A percentile compares a stretch with the other conserved stretches of the same genome.
Evolutionary conservation across 2,329 filamentous ascomycete genomes (phyloP).

Genomic region (Hymenoscyphus repandus): DNA sequence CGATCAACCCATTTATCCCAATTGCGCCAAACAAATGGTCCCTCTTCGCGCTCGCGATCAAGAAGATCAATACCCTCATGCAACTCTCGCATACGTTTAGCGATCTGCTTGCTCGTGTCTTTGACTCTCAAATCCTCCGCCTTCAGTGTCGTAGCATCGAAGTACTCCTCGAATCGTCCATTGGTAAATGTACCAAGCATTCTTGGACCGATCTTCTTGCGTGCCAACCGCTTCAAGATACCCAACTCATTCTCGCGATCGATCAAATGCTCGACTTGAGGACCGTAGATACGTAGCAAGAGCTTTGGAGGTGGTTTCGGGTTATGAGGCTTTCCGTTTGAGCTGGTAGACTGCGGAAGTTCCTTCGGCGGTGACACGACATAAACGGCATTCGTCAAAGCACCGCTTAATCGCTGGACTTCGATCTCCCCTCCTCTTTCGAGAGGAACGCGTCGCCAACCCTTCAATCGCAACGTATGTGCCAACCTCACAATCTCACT

Average conservation of each 20-base stretch:
- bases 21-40: slow-evolving; percentile 82
- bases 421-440: slow-evolving; percentile 63
- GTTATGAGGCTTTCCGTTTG: slow-evolving; percentile 27
- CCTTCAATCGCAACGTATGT: slow-evolving; percentile 84
- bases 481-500: slow-evolving; percentile 83
- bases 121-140: slow-evolving; percentile 70
- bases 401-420: slow-evolving; percentile 78
- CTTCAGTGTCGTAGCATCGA: slow-evolving; percentile 78
- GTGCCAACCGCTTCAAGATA: slow-evolving; percentile 77
- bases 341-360: slow-evolving; percentile 25
- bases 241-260: slow-evolving; percentile 85
- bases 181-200: slow-evolving; percentile 90
- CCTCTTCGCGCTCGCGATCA: slow-evolving; percentile 68
- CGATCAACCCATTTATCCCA: slow-evolving; percentile 71
- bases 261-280: slow-evolving; percentile 92
- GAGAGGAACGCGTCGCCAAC: slow-evolving; percentile 79
- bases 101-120: slow-evolving; percentile 85
- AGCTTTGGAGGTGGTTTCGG: slow-evolving; percentile 52
- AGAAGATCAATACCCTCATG: slow-evolving; percentile 90
- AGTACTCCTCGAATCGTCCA: slow-evolving; percentile 91
- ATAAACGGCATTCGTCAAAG: slow-evolving; percentile 94
- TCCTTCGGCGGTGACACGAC: slow-evolving; percentile 78
- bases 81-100: slow-evolving; percentile 94
- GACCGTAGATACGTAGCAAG: slow-evolving; percentile 86
- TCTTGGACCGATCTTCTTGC: slow-evolving; percentile 88